Evolutionary conservation across 2,329 filamentous ascomycete species (phyloP), one percentile per base, ranked within the genome.

Genomic region (Tolypocladium sp.): DNA sequence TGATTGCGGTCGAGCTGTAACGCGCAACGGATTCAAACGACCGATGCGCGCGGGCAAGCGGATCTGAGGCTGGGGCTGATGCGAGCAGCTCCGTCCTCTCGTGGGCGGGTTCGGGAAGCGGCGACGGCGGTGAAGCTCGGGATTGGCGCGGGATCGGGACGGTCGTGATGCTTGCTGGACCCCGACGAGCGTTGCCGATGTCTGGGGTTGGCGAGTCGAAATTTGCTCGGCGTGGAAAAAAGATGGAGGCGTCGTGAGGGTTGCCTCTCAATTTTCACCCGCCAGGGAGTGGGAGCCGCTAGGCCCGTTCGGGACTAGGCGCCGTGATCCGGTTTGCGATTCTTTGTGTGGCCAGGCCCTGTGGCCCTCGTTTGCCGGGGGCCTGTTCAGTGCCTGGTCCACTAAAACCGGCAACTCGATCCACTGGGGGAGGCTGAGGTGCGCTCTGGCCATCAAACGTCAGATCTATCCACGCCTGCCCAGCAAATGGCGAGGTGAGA

Each of bases 1-100:
- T 85, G 79, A 77, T 85, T 82, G 82, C 82, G 81, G 77, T 76
- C 74, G 70, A 69, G 65, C 67, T 72, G 73, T 71, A 67, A 76
- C 73, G 78, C 78, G 79, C 79, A 76, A 73, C 76, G 68, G 71
- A 75, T 70, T 70, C 69, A 57, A 57, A 63, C 53, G 67, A 73
- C 69, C 73, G 73, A 70, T 69, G 75, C 75, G 75, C 74, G 73
- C 66, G 68, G 66, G 44, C 44, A 27, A 20, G 44, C 46, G 27
- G 46, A n/a, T 33, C 8, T 51, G 46, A 51, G 46, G 49, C 30
- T 35, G 49, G 49, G 30, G 30, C 30, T 35, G 49, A 37, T 52
- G 49, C 49, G 49, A 52, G 49, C 49, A 52, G 49, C 49, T 35
- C 49, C 49, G 49, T 53, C 49, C 49, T 53, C 49, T 53, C 3